A percentile compares a stretch with the other conserved stretches of the same genome.
Evolutionary conservation across 2,329 filamentous ascomycete species (phyloP).

Genomic region (Calonectria hongkongensis): DNA sequence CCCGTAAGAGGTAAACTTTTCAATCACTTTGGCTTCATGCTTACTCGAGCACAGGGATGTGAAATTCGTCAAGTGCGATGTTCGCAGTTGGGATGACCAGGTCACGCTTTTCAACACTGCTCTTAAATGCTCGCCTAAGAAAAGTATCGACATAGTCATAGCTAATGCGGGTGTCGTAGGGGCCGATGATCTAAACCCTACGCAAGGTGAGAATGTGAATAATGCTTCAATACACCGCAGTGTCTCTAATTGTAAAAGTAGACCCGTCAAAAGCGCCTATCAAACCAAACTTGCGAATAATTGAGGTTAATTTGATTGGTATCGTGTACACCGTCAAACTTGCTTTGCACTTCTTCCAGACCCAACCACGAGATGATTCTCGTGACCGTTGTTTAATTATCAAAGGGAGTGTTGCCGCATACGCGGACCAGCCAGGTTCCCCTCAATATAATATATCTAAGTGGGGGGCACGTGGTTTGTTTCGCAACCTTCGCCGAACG

Average conservation of each 20-base stretch:
- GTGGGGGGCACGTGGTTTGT: conserved; percentile 36
- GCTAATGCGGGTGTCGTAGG: conserved; percentile 65
- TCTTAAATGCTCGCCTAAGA: conserved; percentile 57
- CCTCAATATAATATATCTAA: conserved; percentile 40
- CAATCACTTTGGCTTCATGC: background rate
- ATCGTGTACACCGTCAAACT: conserved; percentile 34
- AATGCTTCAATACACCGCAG: background rate
- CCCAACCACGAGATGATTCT: conserved; percentile 19
- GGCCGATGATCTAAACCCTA: conserved; percentile 17
- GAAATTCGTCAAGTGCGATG: conserved; percentile 62
- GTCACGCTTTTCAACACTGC: conserved; percentile 62
- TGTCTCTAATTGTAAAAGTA: background rate
- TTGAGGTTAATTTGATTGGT: conserved; percentile 34
- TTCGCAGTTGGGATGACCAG: conserved; percentile 64
- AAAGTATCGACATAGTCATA: conserved; percentile 65
- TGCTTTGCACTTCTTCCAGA: conserved; percentile 35
- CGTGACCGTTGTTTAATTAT: conserved; percentile 39
- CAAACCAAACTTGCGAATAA: conserved; percentile 33
- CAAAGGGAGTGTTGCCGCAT: conserved; percentile 36
- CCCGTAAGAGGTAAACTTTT: background rate
- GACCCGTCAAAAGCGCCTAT: conserved; percentile 1
- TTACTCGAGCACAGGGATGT: background rate
- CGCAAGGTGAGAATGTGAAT: background rate
- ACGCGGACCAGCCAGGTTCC: conserved; percentile 39
- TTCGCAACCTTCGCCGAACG: conserved; percentile 36